phyloP scores from a whole-genome alignment of 1,139 yeast genomes.

The Kurtzmaniella quercitrusa region DNA sequence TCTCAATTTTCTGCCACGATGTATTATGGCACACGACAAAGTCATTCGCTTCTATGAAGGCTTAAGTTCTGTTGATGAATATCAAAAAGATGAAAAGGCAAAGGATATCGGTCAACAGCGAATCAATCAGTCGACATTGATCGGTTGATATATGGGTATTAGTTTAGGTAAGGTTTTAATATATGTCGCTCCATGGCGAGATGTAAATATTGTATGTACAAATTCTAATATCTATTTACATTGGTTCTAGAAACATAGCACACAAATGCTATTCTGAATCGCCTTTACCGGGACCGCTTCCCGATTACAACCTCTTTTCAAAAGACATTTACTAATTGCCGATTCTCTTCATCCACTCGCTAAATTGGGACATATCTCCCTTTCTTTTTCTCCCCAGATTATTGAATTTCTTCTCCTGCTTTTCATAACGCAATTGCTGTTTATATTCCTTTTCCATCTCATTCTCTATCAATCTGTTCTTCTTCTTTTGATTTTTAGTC shows the following conservation, averaged over 20 bases:
- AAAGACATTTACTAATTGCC: too few species aligned
- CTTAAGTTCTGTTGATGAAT: constrained; percentile 22
- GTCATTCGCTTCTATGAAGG: constrained; percentile 59
- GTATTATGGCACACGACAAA: constrained; percentile 57
- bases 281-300: too few species aligned
- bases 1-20: constrained; percentile 55
- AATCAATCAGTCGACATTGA: too few species aligned
- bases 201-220: too few species aligned
- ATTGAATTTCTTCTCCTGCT: neutral
- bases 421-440: neutral
- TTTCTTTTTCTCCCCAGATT: neutral
- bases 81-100: neutral
- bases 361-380: neutral
- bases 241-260: too few species aligned
- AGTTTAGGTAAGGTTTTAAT: neutral
- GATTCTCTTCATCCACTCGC: neutral
- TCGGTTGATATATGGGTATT: neutral
- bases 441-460: neutral
- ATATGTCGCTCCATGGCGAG: too few species aligned
- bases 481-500: neutral
- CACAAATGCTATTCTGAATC: too few species aligned
- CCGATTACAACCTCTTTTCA: too few species aligned
- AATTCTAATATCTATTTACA: too few species aligned
- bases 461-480: neutral
- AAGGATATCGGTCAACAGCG: neutral